Percentiles rank a stretch among this genome's conserved stretches.
phyloP scores from a whole-genome alignment of 2,329 filamentous ascomycete species.

The Penicillium janthinellum region DNA sequence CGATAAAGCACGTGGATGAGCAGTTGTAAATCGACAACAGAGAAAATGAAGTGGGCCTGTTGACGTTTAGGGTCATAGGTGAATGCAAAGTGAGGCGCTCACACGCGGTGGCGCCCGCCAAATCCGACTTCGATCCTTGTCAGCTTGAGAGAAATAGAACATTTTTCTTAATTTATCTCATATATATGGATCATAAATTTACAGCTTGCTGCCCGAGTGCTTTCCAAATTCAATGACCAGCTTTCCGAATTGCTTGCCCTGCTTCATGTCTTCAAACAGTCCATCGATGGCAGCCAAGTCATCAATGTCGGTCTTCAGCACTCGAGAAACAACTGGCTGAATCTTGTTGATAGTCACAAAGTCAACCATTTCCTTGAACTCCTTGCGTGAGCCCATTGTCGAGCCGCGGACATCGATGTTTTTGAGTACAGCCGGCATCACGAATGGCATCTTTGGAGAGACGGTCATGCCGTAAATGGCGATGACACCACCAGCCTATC shows the following conservation, averaged over 20 bases:
- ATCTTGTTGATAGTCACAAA: slow-evolving; percentile 77
- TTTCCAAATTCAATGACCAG: slow-evolving; percentile 72
- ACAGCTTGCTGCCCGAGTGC: slow-evolving; percentile 43
- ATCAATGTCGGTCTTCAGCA: slow-evolving; percentile 68
- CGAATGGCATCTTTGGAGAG: slow-evolving; percentile 79
- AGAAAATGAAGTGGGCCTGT: background rate
- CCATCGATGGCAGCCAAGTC: slow-evolving; percentile 77
- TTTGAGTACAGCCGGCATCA: slow-evolving; percentile 79
- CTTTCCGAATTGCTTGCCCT: slow-evolving; percentile 87
- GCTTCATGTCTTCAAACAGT: slow-evolving; percentile 86
- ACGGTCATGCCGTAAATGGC: slow-evolving; percentile 90
- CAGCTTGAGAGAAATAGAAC: background rate
- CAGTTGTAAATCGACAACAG: background rate
- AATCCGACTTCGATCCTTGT: background rate
- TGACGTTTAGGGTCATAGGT: background rate
- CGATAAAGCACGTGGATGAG: background rate
- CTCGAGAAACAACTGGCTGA: slow-evolving; percentile 73
- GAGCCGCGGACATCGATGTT: slow-evolving; percentile 85
- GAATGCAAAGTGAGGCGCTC: background rate
- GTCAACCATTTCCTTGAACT: slow-evolving; percentile 87
- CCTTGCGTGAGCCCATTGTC: slow-evolving; percentile 87
- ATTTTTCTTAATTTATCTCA: background rate
- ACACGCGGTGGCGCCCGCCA: background rate
- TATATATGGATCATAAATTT: slow-evolving; percentile 13
- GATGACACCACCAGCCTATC: slow-evolving; percentile 74